These are phyloP conservation scores for Trifolium repens DNA, from an alignment of 306 rosid species.

Conservation along the genomic window DNA sequence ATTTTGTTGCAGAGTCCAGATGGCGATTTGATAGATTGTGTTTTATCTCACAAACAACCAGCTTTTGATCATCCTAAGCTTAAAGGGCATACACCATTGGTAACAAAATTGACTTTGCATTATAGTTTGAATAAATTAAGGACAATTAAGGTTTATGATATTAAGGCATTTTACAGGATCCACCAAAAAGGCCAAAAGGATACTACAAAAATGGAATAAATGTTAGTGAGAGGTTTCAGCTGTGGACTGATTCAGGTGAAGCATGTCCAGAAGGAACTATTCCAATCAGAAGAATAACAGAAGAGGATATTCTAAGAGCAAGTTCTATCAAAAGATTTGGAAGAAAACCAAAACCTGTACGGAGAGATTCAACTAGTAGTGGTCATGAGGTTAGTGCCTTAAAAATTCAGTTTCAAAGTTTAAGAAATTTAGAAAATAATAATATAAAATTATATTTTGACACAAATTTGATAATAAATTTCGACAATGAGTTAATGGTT, in stretches of 20 bases:
- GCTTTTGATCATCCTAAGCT: constrained; percentile 90
- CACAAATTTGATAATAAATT: not conserved
- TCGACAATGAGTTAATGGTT: not conserved
- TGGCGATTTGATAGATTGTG: constrained; percentile 96
- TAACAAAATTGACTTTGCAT: constrained; percentile 45
- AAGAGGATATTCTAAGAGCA: constrained; percentile 82
- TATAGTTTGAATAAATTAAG: constrained; percentile 31
- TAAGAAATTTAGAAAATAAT: not conserved
- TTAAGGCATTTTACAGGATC: constrained; percentile 62
- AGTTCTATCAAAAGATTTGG: constrained; percentile 73
- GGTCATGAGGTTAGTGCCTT: constrained; percentile 71
- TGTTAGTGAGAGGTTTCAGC: constrained; percentile 59
- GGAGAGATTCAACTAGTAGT: constrained; percentile 79
- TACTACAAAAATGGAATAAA: constrained; percentile 43
- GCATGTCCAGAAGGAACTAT: constrained; percentile 85
- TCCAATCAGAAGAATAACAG: constrained; percentile 81
- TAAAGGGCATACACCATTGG: constrained; percentile 82
- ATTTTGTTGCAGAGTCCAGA: constrained; percentile 81
- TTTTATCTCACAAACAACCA: constrained; percentile 79
- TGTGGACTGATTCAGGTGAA: constrained; percentile 81
- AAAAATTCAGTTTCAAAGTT: not conserved
- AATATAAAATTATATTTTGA: no score
- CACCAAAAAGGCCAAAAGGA: constrained; percentile 84
- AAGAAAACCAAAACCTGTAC: constrained; percentile 67
- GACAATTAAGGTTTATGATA: constrained; percentile 24